These are phyloP conservation scores for Phytophthora pluvialis DNA, from an alignment of 352 stramenopile species.

Conservation along the genomic window DNA sequence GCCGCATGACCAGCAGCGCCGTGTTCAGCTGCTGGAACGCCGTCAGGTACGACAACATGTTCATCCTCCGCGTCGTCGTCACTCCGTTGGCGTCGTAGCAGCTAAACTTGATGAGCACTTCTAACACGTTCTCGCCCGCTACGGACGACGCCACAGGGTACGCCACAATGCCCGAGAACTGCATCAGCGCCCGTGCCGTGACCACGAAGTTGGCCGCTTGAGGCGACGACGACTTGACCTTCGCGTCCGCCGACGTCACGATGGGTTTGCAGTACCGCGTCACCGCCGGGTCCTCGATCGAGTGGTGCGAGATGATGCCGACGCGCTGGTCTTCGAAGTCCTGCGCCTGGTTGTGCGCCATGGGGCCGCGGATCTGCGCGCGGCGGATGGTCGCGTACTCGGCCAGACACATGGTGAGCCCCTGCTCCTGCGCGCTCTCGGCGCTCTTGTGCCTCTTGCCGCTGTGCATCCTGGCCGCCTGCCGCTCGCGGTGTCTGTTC, in stretches of 20 bases:
- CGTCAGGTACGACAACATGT: constrained; percentile 59
- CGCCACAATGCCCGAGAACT: constrained; percentile 69
- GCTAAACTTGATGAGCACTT: constrained; percentile 74
- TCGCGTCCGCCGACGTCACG: constrained; percentile 25
- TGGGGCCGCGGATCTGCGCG: constrained; percentile 44
- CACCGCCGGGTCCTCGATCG: constrained; percentile 67
- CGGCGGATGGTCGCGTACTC: constrained; percentile 71
- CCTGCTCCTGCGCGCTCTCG: constrained; percentile 30
- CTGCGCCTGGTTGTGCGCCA: constrained; percentile 34
- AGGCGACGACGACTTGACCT: constrained; percentile 21
- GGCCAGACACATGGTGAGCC: constrained; percentile 57
- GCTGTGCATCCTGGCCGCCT: constrained; percentile 15
- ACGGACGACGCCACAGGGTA: constrained; percentile 57
- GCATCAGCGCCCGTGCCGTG: constrained; percentile 51
- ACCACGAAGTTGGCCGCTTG: constrained; percentile 36
- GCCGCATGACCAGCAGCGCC: constrained; percentile 63
- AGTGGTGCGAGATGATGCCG: constrained; percentile 74
- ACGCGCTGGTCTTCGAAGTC: constrained; percentile 58
- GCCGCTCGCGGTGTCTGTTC: constrained; percentile 30
- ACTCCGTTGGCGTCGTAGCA: constrained; percentile 61
- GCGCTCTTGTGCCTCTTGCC: constrained; percentile 8
- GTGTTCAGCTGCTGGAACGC: constrained; percentile 58
- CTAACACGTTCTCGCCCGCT: constrained; percentile 48
- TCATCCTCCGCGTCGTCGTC: constrained; percentile 41
- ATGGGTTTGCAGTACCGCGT: constrained; percentile 69